These are phyloP conservation scores for Aureobasidium namibiae DNA, from an alignment of 2,329 filamentous ascomycete species.

Conservation along the genomic window DNA sequence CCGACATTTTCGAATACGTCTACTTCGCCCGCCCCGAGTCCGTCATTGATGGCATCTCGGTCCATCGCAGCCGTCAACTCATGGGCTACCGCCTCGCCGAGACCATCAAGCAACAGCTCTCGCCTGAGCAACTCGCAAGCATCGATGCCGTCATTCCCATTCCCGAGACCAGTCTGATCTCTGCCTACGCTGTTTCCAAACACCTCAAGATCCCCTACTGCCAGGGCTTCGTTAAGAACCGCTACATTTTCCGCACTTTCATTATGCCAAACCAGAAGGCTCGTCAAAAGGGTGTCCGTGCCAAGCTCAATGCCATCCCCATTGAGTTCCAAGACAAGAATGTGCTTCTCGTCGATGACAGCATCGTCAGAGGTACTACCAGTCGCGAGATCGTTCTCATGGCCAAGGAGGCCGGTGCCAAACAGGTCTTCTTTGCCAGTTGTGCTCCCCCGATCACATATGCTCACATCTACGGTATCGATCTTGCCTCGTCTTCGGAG, in stretches of 20 bases:
- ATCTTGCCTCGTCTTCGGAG: constrained; percentile 62
- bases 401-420: constrained; percentile 76
- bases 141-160: constrained; percentile 83
- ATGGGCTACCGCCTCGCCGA: constrained; percentile 80
- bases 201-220: constrained; percentile 67
- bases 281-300: constrained; percentile 75
- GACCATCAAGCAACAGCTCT: constrained; percentile 59
- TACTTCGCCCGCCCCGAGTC: constrained; percentile 81
- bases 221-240: constrained; percentile 81
- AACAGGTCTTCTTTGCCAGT: constrained; percentile 72
- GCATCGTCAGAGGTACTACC: constrained; percentile 80
- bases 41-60: constrained; percentile 78
- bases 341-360: constrained; percentile 81
- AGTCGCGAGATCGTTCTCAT: constrained; percentile 71
- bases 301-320: constrained; percentile 81
- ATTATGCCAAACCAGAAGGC: constrained; percentile 77
- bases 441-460: constrained; percentile 75
- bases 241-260: constrained; percentile 81
- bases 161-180: constrained; percentile 74
- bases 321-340: constrained; percentile 75
- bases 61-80: constrained; percentile 72
- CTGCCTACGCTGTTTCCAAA: constrained; percentile 68
- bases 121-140: constrained; percentile 59
- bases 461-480: constrained; percentile 80
- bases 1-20: constrained; percentile 81